Evolutionary conservation across 192 early-diverging fungal species (phyloP), one percentile per base, ranked within the genome.

Genomic region (Allomyces macrogynus): DNA sequence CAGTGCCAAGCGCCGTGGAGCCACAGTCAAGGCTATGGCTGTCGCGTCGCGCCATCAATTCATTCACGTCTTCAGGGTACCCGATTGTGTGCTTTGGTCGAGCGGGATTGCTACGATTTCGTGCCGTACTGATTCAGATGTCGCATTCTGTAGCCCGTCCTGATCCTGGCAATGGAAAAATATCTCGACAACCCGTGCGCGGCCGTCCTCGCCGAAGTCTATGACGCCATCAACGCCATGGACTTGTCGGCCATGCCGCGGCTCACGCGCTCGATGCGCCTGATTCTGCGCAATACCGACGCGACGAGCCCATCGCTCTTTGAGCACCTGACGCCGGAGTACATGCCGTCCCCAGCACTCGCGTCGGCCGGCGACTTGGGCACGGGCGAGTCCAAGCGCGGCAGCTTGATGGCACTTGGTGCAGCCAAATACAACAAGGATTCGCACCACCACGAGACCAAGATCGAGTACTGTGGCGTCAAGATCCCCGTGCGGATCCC

Each of bases 1-100:
- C 71, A 77, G 81, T 44, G 85, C 82, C 23, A 90, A 84, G 23
- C 73, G 88, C 64, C 82, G 93, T 73, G 93, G 93, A 44, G 93
- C 93, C 1, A 78, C 81, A 49, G 89, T 95, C 23, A 93, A 93
- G 70, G 91, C 93, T 1, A 90, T 95, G 87, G 93, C 93, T 4
- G 86, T 95, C 64, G 88, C 89, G 69, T 91, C 89, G 7, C 78
- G 85, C 40, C 87, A 95, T 73, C 85, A 87, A 64, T 95, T 86
- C 70, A 79, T 95, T 32, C 91, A 95, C 74, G 88, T 92, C 4
- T 95, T 92, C 78, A 78, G 73, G 67, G 72, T 73, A 65, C 20
- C 14, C 14, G 43, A 26, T 32, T 57, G 20, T 22, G 5, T 60
- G 23, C 60, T 63, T 43, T 12, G 64, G 63, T 43, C 43, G 25